Conservation (phyloP, 495 filamentous ascomycete genomes). For the Podospora tetraspora region DNA sequence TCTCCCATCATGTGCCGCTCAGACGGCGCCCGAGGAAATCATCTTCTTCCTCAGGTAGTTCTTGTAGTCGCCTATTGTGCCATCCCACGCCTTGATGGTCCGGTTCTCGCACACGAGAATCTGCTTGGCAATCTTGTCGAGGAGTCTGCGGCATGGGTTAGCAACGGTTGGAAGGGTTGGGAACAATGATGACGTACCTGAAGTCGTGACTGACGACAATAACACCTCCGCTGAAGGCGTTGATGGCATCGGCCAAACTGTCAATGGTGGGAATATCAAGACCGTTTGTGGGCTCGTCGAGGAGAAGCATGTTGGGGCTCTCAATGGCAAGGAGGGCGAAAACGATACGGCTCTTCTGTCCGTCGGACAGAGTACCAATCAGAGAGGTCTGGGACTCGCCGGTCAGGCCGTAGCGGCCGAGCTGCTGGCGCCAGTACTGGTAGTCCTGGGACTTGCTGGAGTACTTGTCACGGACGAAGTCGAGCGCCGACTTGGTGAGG, state of each 20-base stretch:
- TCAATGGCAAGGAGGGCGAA: constrained; percentile 97
- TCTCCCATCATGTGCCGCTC: constrained; percentile 23
- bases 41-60: constrained; percentile 98
- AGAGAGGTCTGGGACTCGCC: constrained; percentile 93
- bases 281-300: constrained; percentile 99
- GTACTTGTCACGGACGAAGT: constrained; percentile 98
- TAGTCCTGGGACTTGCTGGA: constrained; percentile 84
- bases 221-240: constrained; percentile 91
- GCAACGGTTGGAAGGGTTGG: constrained; percentile 1
- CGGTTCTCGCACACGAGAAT: constrained; percentile 98
- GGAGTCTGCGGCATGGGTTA: constrained; percentile 53
- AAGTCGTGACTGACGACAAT: constrained; percentile 99
- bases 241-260: constrained; percentile 94
- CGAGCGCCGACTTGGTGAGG: constrained; percentile 92
- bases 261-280: constrained; percentile 99
- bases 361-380: constrained; percentile 96
- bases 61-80: constrained; percentile 91
- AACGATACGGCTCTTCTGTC: constrained; percentile 95
- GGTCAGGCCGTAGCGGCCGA: constrained; percentile 85
- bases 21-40: constrained; percentile 58
- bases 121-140: constrained; percentile 99
- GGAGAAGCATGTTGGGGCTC: constrained; percentile 91
- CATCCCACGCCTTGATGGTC: constrained; percentile 83
- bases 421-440: constrained; percentile 98
- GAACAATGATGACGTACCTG: constrained; percentile 55